Percentiles rank a stretch among this genome's conserved stretches.
Conservation (phyloP, 768 basidiomycete species). For the Collybia sordida region DNA sequence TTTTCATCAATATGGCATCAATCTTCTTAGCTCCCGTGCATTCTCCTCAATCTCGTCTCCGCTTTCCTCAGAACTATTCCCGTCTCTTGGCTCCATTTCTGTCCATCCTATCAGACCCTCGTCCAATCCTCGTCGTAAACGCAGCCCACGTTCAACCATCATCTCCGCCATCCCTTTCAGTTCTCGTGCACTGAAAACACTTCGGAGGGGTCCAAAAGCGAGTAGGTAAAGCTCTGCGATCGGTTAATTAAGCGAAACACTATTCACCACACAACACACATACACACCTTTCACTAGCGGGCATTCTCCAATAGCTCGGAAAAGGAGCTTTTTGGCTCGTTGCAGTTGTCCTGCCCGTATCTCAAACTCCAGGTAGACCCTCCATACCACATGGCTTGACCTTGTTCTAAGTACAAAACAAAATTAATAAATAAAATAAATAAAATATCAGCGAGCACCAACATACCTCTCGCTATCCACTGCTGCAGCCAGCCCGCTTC, state of each 20-base stretch:
- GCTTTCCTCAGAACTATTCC: conserved; percentile 25
- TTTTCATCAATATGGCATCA: conserved; percentile 57
- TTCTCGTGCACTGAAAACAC: conserved; percentile 59
- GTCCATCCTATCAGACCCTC: conserved; percentile 47
- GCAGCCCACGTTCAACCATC: conserved; percentile 76
- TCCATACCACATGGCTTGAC: conserved; percentile 68
- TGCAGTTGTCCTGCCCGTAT: conserved; percentile 57
- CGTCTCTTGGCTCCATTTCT: conserved; percentile 30
- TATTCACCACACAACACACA: conserved; percentile 5
- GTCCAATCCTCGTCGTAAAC: conserved; percentile 62
- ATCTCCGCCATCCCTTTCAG: conserved; percentile 62
- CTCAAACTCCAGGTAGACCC: conserved; percentile 76
- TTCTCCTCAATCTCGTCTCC: conserved; percentile 60
- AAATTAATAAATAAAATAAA: conserved; percentile 6
- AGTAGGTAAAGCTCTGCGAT: conserved; percentile 69
- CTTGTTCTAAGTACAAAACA: conserved; percentile 48
- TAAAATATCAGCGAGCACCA: background rate
- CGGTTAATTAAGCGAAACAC: background rate
- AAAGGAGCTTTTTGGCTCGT: conserved; percentile 71
- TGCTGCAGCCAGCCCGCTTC: conserved; percentile 60
- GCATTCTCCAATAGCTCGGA: conserved; percentile 72
- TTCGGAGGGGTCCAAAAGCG: conserved; percentile 71
- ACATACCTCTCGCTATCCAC: conserved; percentile 68
- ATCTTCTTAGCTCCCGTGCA: conserved; percentile 55
- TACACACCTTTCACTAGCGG: conserved; percentile 72